Evolutionary conservation across 2,329 filamentous ascomycete genomes (phyloP).

Genomic region (Corynespora cassiicola): DNA sequence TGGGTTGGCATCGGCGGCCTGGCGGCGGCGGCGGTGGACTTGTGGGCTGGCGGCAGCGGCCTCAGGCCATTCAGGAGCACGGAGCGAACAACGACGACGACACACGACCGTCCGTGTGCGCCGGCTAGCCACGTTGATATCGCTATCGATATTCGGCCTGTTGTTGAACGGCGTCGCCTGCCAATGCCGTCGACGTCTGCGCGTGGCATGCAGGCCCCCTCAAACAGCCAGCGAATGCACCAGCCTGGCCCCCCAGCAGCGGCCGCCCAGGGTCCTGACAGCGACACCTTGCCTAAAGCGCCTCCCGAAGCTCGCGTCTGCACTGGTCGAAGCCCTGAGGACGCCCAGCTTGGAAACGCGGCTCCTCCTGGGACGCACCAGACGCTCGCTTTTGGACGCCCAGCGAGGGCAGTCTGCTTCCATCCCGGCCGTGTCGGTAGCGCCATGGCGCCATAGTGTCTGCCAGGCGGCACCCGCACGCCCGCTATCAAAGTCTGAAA

Average conservation of each 20-base stretch:
- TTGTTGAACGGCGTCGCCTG: too few species aligned
- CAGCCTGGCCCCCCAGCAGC: too few species aligned
- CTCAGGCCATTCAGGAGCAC: too few species aligned
- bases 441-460: too few species aligned
- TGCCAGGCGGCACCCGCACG: too few species aligned
- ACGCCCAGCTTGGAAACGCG: conserved; percentile 8
- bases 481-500: conserved; percentile 21
- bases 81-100: too few species aligned
- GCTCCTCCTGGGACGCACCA: conserved; percentile 2
- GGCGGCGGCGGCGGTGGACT: too few species aligned
- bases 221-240: conserved; percentile 14
- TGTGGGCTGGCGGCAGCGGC: too few species aligned
- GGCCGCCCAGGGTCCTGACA: conserved; percentile 5
- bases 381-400: conserved; percentile 2
- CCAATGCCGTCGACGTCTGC: too few species aligned
- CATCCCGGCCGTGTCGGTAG: background rate
- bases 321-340: background rate
- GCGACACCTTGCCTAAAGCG: background rate
- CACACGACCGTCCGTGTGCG: too few species aligned
- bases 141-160: too few species aligned
- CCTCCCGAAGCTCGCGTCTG: conserved; percentile 1
- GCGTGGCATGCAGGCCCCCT: conserved; percentile 7
- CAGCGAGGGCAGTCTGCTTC: background rate
- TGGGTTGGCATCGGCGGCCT: too few species aligned
- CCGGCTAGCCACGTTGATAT: background rate